Conservation (phyloP, 805 yeast genomes). For the Monosporozyma unispora region DNA sequence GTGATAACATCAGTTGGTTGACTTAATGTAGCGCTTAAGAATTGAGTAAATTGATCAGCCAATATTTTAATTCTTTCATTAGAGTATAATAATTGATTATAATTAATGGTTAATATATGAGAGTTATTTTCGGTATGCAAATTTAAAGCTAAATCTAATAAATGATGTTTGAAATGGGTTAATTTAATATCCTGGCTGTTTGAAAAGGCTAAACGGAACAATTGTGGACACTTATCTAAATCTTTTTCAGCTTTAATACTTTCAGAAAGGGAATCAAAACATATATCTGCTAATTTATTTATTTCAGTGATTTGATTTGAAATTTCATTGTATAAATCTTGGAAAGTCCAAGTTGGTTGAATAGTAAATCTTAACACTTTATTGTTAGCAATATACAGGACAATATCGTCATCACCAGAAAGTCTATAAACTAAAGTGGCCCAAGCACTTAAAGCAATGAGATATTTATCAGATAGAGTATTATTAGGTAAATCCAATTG, state of each 20-base stretch:
- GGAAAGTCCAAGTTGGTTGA: conserved; percentile 46
- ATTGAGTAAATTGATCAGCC: conserved; percentile 63
- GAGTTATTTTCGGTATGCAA: conserved; percentile 10
- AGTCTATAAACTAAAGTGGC: conserved; percentile 65
- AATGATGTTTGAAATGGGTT: conserved; percentile 28
- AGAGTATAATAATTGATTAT: conserved; percentile 69
- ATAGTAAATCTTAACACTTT: conserved; percentile 54
- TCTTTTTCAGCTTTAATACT: conserved; percentile 41
- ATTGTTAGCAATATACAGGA: conserved; percentile 45
- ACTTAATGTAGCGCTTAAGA: conserved; percentile 32
- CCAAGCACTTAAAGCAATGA: conserved; percentile 54
- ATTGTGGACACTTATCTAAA: conserved; percentile 49
- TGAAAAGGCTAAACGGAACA: conserved; percentile 43
- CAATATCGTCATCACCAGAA: conserved; percentile 91
- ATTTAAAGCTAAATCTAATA: conserved; percentile 39
- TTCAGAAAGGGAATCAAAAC: conserved; percentile 49
- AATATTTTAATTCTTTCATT: conserved; percentile 58
- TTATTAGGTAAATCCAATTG: conserved; percentile 24
- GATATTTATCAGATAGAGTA: conserved; percentile 31
- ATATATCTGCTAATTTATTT: conserved; percentile 26
- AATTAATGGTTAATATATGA: conserved; percentile 29
- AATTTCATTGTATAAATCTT: conserved; percentile 37
- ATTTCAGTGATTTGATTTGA: conserved; percentile 33
- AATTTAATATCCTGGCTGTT: conserved; percentile 34
- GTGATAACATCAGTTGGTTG: conserved; percentile 42